phyloP scores from a whole-genome alignment of 2,329 filamentous ascomycete species.

The Fusarium brevicatenulatum region DNA sequence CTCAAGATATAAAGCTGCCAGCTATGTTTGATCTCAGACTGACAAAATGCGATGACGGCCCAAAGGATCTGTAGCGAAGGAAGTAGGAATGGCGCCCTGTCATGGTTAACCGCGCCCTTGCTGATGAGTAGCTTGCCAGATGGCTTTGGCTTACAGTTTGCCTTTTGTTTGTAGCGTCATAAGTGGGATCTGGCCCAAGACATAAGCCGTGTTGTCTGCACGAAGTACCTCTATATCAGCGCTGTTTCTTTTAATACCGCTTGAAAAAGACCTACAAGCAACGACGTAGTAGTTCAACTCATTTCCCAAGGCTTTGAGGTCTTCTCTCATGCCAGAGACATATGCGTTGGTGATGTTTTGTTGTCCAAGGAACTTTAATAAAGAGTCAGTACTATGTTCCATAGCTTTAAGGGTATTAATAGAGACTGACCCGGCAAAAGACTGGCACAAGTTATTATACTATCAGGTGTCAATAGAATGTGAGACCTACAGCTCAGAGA shows the following conservation, averaged over 20 bases:
- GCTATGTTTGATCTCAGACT: neutral
- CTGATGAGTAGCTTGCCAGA: too few species aligned
- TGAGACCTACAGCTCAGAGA: neutral
- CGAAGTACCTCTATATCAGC: fast-evolving
- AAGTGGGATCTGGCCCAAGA: neutral
- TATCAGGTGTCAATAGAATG: fast-evolving
- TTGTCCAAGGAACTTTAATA: neutral
- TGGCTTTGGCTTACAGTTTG: neutral
- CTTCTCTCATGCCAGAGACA: neutral
- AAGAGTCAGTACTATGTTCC: fast-evolving
- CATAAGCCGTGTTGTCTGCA: neutral
- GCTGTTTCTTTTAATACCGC: too few species aligned
- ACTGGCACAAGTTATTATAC: neutral
- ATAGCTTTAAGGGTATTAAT: fast-evolving
- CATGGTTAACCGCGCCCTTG: too few species aligned
- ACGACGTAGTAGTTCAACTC: constrained; percentile 8
- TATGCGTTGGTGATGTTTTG: constrained; percentile 9
- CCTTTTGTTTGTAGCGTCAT: constrained; percentile 13
- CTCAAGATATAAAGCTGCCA: neutral
- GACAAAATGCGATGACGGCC: neutral
- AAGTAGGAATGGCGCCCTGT: neutral
- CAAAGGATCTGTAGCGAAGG: neutral
- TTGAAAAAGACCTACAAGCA: neutral
- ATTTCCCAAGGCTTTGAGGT: neutral
- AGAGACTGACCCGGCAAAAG: neutral